These are phyloP conservation scores for Penstemon davidsonii DNA, from an alignment of 257 asterid genomes.

Conservation along the genomic window DNA sequence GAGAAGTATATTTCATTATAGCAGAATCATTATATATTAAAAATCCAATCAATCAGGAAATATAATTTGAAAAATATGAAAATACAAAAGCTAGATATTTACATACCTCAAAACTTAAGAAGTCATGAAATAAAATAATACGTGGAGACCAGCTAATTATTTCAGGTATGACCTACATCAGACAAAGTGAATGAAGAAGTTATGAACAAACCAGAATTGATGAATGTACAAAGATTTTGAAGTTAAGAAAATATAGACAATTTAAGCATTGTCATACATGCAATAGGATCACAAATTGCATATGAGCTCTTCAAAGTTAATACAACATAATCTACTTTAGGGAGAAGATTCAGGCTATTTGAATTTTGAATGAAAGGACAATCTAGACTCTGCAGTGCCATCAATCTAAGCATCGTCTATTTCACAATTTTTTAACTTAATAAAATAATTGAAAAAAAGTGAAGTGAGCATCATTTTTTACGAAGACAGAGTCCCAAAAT, in stretches of 20 bases:
- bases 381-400: background rate
- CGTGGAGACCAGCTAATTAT: conserved; percentile 82
- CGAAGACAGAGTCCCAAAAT: background rate
- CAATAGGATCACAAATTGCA: background rate
- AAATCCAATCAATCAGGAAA: background rate
- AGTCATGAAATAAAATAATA: conserved; percentile 62
- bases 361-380: background rate
- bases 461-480: background rate
- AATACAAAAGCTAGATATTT: conserved; percentile 7
- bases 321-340: background rate
- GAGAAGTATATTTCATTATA: background rate
- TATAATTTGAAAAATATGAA: background rate
- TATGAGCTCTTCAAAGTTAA: background rate
- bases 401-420: background rate
- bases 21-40: background rate
- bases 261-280: background rate
- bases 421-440: background rate
- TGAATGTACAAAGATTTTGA: background rate
- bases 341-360: background rate
- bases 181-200: conserved; percentile 18
- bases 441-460: background rate
- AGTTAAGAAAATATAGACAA: conserved; percentile 4
- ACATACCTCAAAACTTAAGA: conserved; percentile 75
- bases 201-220: conserved; percentile 18
- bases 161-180: conserved; percentile 77